A percentile compares a stretch with the other conserved stretches of the same genome.
Evolutionary conservation across 495 filamentous ascomycete species (phyloP).

Genomic region (Penicillium parvum): DNA sequence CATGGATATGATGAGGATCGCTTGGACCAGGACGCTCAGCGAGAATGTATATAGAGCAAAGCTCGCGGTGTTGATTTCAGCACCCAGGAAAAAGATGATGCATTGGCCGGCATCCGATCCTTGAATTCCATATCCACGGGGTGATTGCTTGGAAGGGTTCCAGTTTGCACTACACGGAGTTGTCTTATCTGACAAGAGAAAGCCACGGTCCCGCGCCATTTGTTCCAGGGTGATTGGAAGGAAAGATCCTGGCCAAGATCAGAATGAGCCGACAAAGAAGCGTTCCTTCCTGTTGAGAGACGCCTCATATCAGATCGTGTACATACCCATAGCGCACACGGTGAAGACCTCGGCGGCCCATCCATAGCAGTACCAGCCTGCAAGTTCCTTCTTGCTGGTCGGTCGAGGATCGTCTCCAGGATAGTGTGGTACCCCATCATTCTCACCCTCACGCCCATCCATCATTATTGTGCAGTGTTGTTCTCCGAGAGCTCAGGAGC

Average conservation of each 20-base stretch:
- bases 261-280: too few species aligned
- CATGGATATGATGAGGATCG: slow-evolving; percentile 89
- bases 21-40: slow-evolving; percentile 82
- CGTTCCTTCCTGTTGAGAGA: too few species aligned
- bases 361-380: slow-evolving; percentile 93
- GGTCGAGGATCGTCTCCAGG: slow-evolving; percentile 80
- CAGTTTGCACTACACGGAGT: slow-evolving; percentile 62
- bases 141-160: slow-evolving; percentile 26
- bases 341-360: slow-evolving; percentile 98
- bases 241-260: slow-evolving; percentile 66
- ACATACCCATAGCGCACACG: slow-evolving; percentile 77
- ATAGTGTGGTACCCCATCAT: slow-evolving; percentile 45
- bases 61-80: slow-evolving; percentile 90
- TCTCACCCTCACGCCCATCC: slow-evolving; percentile 25
- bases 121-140: slow-evolving; percentile 22
- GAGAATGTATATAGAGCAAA: slow-evolving; percentile 99
- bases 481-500: slow-evolving; percentile 1
- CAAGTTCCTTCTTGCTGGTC: slow-evolving; percentile 82
- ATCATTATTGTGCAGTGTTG: slow-evolving; percentile 3
- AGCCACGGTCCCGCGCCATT: slow-evolving; percentile 82
- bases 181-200: slow-evolving; percentile 68
- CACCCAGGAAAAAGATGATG: slow-evolving; percentile 73
- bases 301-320: background rate
- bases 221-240: slow-evolving; percentile 96
- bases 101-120: slow-evolving; percentile 59